Conservation (phyloP, 805 yeast species). For the Teunomyces funiuensis region DNA sequence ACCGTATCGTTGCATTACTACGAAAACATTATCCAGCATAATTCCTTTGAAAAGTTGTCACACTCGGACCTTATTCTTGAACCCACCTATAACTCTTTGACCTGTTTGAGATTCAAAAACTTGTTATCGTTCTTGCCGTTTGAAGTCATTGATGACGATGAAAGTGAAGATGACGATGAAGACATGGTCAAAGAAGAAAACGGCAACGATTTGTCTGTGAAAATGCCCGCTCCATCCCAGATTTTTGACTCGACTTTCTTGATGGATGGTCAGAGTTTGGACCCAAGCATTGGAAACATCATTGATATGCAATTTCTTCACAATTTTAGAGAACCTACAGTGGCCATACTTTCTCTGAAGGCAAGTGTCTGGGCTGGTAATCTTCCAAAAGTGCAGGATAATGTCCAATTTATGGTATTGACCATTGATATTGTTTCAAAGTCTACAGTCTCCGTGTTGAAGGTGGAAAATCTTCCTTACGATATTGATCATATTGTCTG, state of each 20-base stretch:
- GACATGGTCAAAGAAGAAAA: constrained; percentile 15
- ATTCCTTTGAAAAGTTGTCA: constrained; percentile 43
- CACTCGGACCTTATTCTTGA: constrained; percentile 56
- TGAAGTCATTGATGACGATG: constrained; percentile 40
- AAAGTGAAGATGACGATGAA: constrained; percentile 41
- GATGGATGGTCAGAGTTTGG: constrained; percentile 55
- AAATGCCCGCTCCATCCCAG: constrained; percentile 7
- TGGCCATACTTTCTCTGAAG: constrained; percentile 61
- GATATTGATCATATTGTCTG: constrained; percentile 69
- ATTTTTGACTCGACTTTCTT: constrained; percentile 58
- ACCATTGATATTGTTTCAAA: constrained; percentile 63
- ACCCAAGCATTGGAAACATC: constrained; percentile 58
- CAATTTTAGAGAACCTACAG: constrained; percentile 79
- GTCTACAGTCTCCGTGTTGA: constrained; percentile 65
- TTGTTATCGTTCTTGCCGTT: constrained; percentile 72
- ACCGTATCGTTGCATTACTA: constrained; percentile 85
- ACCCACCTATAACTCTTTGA: constrained; percentile 53
- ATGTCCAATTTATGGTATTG: constrained; percentile 57
- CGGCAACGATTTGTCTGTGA: background rate
- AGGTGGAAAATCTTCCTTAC: constrained; percentile 66
- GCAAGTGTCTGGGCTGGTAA: constrained; percentile 78
- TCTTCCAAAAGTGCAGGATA: constrained; percentile 60
- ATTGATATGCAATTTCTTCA: constrained; percentile 70
- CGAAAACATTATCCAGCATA: constrained; percentile 61
- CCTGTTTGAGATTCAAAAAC: constrained; percentile 63